Evolutionary conservation across 1,284 basidiomycete genomes (phyloP).

Genomic region (Malassezia japonica): DNA sequence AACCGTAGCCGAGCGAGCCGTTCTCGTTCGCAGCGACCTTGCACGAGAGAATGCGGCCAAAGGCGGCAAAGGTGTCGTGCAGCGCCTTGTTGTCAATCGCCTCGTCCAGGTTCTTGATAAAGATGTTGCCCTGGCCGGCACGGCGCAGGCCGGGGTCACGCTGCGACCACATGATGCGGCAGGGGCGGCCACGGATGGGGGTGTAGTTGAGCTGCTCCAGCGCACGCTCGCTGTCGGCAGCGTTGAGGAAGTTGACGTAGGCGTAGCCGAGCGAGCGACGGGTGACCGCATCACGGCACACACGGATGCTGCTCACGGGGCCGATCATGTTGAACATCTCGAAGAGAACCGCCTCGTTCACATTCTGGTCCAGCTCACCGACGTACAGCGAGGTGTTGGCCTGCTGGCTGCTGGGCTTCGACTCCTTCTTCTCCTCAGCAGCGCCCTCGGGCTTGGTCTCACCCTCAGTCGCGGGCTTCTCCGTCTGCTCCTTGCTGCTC

Average conservation of each 20-base stretch:
- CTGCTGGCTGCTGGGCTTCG: constrained; percentile 10
- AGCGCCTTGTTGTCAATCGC: constrained; percentile 99
- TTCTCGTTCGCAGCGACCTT: constrained; percentile 66
- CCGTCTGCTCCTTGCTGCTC: background rate
- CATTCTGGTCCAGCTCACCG: constrained; percentile 92
- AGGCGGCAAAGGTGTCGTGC: constrained; percentile 98
- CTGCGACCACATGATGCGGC: constrained; percentile 99
- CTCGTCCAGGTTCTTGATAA: constrained; percentile 99
- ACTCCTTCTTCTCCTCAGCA: constrained; percentile 4
- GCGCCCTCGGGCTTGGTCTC: background rate
- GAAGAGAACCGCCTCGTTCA: constrained; percentile 98
- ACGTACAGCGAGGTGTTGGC: constrained; percentile 78
- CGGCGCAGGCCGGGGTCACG: constrained; percentile 97
- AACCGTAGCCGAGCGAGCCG: constrained; percentile 62
- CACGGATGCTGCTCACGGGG: constrained; percentile 95
- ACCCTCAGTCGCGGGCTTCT: constrained; percentile 4
- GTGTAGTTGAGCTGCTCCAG: constrained; percentile 99
- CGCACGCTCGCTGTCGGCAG: constrained; percentile 94
- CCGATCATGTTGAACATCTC: constrained; percentile 99
- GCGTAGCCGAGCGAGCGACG: constrained; percentile 99
- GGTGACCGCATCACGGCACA: constrained; percentile 98
- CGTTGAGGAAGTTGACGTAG: constrained; percentile 98
- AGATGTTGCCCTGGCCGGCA: constrained; percentile 99
- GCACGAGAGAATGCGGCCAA: constrained; percentile 97
- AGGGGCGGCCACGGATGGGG: constrained; percentile 92